phyloP scores from a whole-genome alignment of 78 protist species.

The Mastigamoeba balamuthi region DNA sequence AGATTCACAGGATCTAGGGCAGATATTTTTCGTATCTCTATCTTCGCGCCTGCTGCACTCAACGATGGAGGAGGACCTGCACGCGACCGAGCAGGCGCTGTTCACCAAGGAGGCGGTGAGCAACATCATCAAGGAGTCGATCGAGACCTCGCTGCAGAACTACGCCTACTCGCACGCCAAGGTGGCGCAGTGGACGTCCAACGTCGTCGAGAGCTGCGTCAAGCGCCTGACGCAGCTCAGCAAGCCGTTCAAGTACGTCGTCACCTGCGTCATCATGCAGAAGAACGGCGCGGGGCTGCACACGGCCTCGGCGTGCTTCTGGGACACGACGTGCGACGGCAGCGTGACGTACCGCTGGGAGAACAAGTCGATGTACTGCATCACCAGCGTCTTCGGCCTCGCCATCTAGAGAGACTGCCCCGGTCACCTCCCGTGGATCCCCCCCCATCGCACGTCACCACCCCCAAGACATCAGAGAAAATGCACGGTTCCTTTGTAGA shows the following conservation, averaged over 20 bases:
- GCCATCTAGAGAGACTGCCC: too few species aligned
- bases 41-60: too few species aligned
- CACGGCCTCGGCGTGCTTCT: slow-evolving; percentile 47
- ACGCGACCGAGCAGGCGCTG: too few species aligned
- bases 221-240: slow-evolving; percentile 42
- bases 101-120: not conserved
- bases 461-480: too few species aligned
- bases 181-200: slow-evolving; percentile 61
- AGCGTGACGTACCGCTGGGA: slow-evolving; percentile 50
- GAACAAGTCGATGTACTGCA: slow-evolving; percentile 53
- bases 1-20: too few species aligned
- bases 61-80: too few species aligned
- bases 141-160: slow-evolving; percentile 14
- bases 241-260: slow-evolving; percentile 69
- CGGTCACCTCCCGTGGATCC: too few species aligned
- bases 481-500: too few species aligned
- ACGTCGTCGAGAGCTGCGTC: slow-evolving; percentile 49
- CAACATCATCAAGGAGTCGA: not conserved
- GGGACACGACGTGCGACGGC: slow-evolving; percentile 64
- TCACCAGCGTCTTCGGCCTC: slow-evolving; percentile 30
- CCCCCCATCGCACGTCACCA: too few species aligned
- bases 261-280: slow-evolving; percentile 60
- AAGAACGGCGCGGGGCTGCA: slow-evolving; percentile 74
- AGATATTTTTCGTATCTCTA: too few species aligned
- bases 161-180: slow-evolving; percentile 26